Base-by-base conservation (phyloP, 2,329 filamentous ascomycete genomes). In the Sphaerulina musiva region DNA sequence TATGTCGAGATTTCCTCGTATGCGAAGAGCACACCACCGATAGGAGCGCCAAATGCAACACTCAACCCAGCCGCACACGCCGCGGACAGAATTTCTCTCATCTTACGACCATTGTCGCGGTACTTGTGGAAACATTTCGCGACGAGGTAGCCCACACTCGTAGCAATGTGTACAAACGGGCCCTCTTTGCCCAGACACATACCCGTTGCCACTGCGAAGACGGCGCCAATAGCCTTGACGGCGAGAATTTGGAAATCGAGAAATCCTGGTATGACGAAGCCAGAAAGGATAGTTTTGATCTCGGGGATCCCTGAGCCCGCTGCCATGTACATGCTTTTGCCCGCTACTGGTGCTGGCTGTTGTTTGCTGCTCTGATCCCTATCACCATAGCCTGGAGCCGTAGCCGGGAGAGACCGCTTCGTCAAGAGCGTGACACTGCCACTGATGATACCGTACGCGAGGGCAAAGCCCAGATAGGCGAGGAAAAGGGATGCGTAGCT, bases 141-240 rank as follows among this genome's bases (percentile, higher is more conserved):
- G 0, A 81, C 74, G 2, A 82, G 70, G 59, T 80, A 77, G 6
- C 79, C 79, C 0, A 80, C 75, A 59, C 79, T 82, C 2, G 80
- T 80, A 0, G 78, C 79, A 36, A 83, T 82, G 64, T 83, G 80
- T 1, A 83, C 79, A 58, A 83, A 82, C 0, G 80, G 80, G 0
- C 80, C 80, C 73, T 83, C 80, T 68, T 83, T 83, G 0, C 81
- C 81, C 4, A 83, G 66, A 61, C 77, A 81, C 77, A 83, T 79
- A 11, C 79, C 79, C 1, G 79, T 80, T 0, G 78, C 74, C 1
- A 83, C 80, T 0, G 80, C 80, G 59, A 83, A 81, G 5, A 78
- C 69, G 2, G 79, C 76, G 9, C 80, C 80, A n/a, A 82, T 70
- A 1, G 76, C 79, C 69, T 83, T 83, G 53, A 81, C 75, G 11